A percentile compares a stretch with the other conserved stretches of the same genome.
phyloP scores from a whole-genome alignment of 371 early-diverging fungal species.

The Rhizopus delemar region DNA sequence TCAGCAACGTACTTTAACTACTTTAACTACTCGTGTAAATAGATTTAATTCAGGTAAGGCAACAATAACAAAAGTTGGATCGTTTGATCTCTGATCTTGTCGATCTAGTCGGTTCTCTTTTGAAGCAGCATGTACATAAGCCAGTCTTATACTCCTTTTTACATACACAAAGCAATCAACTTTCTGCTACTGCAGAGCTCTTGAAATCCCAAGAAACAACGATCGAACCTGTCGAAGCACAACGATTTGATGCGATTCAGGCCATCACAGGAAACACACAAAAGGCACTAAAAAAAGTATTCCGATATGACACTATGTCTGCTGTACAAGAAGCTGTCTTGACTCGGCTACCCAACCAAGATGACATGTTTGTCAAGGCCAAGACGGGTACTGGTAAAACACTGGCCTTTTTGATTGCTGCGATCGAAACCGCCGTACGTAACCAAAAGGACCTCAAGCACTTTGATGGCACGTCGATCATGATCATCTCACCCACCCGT shows the following conservation, averaged over 20 bases:
- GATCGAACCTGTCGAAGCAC: conserved; percentile 13
- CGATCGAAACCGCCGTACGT: conserved; percentile 71
- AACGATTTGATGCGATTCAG: conserved; percentile 56
- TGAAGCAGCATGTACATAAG: no score
- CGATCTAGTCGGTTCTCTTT: no score
- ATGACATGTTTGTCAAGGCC: conserved; percentile 87
- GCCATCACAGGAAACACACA: conserved; percentile 59
- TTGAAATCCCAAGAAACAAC: conserved; percentile 1
- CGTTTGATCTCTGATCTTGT: no score
- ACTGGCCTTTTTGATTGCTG: conserved; percentile 89
- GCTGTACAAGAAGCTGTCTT: conserved; percentile 83
- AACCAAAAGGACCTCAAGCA: conserved; percentile 23
- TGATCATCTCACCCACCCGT: conserved; percentile 95
- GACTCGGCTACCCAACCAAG: conserved; percentile 67
- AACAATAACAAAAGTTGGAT: no score
- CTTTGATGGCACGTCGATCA: conserved; percentile 68
- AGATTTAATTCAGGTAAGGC: not conserved
- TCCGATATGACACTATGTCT: conserved; percentile 79
- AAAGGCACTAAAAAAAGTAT: conserved; percentile 62
- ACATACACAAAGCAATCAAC: not conserved
- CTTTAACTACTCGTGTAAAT: not conserved
- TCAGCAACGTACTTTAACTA: not conserved
- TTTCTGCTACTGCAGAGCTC: conserved; percentile 4
- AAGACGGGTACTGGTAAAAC: conserved; percentile 99
- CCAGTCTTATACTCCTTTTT: not conserved